A percentile compares a stretch with the other conserved stretches of the same genome.
phyloP scores from a whole-genome alignment of 768 basidiomycete genomes.

The Wakefieldia striispora region DNA sequence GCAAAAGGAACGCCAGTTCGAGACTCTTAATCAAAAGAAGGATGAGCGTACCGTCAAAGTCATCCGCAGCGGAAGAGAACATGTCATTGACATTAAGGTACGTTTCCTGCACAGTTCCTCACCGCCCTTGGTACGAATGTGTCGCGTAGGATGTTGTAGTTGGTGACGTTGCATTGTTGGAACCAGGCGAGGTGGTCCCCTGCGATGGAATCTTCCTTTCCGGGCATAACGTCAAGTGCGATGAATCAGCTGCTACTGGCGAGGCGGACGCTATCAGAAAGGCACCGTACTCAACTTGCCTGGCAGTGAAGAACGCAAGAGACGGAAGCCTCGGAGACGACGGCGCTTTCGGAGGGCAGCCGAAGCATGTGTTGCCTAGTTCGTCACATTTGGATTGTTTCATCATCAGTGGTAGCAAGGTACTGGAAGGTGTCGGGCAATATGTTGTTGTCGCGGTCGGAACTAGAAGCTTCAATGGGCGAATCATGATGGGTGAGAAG shows the following conservation, averaged over 20 bases:
- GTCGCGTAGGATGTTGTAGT: conserved; percentile 78
- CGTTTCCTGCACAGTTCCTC: not conserved
- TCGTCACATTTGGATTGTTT: conserved; percentile 82
- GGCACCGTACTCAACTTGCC: conserved; percentile 69
- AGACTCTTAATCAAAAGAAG: conserved; percentile 87
- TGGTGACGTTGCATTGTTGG: conserved; percentile 87
- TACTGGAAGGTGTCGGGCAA: conserved; percentile 89
- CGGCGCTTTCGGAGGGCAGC: conserved; percentile 27
- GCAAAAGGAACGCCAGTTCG: conserved; percentile 98
- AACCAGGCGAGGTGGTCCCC: conserved; percentile 94
- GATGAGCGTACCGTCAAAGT: conserved; percentile 90
- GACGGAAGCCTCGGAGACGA: conserved; percentile 14
- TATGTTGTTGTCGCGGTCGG: conserved; percentile 95
- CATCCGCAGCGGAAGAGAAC: conserved; percentile 69
- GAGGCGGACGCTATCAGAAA: conserved; percentile 97
- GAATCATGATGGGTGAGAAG: conserved; percentile 91
- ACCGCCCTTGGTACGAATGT: conserved; percentile 10
- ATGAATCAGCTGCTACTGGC: conserved; percentile 95
- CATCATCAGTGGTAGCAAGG: conserved; percentile 86
- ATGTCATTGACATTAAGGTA: conserved; percentile 80
- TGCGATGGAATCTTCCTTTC: conserved; percentile 93
- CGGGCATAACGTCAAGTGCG: conserved; percentile 93
- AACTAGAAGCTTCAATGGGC: conserved; percentile 89
- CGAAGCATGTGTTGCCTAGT: conserved; percentile 7
- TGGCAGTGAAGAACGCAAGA: conserved; percentile 46